These are phyloP conservation scores for Kwoniella botswanensis DNA, from an alignment of 768 basidiomycete species.

Conservation along the genomic window DNA sequence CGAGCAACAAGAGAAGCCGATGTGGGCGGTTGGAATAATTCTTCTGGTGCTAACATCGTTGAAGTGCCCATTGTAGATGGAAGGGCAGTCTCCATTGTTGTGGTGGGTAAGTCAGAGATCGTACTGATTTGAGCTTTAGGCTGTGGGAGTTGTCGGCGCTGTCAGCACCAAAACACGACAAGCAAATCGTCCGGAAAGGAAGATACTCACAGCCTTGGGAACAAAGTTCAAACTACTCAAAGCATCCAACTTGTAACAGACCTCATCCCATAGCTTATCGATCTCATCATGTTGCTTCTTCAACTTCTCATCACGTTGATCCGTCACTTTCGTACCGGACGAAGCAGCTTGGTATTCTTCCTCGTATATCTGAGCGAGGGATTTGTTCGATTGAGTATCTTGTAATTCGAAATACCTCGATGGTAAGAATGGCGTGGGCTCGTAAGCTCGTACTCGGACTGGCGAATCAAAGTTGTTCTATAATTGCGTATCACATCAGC, in stretches of 20 bases:
- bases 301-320: constrained; percentile 87
- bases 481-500: background rate
- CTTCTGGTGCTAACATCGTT: constrained; percentile 90
- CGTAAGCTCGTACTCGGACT: constrained; percentile 74
- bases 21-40: constrained; percentile 68
- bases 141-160: constrained; percentile 59
- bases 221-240: constrained; percentile 93
- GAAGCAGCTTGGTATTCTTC: constrained; percentile 80
- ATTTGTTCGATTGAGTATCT: constrained; percentile 84
- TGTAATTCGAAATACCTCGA: constrained; percentile 86
- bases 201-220: constrained; percentile 77
- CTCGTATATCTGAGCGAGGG: constrained; percentile 94
- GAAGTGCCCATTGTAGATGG: constrained; percentile 77
- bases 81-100: constrained; percentile 85
- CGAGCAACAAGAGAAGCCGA: constrained; percentile 67
- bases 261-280: constrained; percentile 77
- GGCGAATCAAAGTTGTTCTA: constrained; percentile 84
- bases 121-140: constrained; percentile 87
- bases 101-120: constrained; percentile 77
- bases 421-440: constrained; percentile 87
- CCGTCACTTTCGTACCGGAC: constrained; percentile 64
- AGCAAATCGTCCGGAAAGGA: too few relatives aligned
- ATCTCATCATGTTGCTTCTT: constrained; percentile 88
- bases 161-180: background rate
- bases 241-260: constrained; percentile 87